phyloP scores from a whole-genome alignment of 108 stramenopile genomes.

The Chaetoceros tenuissimus region DNA sequence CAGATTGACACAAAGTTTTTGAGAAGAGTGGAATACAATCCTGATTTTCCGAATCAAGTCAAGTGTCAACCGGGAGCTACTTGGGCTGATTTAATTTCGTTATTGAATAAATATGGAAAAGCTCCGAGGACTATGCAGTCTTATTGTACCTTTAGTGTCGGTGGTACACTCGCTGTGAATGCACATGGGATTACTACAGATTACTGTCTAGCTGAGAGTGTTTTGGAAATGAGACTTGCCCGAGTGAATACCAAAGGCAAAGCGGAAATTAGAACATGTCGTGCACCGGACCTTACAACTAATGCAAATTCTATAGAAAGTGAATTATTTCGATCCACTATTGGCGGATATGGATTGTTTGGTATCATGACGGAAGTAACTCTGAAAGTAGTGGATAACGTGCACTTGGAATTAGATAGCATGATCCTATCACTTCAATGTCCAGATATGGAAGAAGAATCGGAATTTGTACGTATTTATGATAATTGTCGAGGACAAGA shows the following conservation, averaged over 20 bases:
- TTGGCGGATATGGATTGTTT: not conserved
- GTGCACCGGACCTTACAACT: not conserved
- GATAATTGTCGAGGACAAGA: conserved; percentile 1
- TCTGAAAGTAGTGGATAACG: not conserved
- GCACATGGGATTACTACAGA: conserved; percentile 4
- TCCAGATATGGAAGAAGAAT: not conserved
- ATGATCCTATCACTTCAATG: not conserved
- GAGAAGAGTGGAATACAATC: too few relatives aligned
- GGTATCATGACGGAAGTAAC: not conserved
- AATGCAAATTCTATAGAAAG: too few relatives aligned
- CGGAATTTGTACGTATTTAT: conserved; percentile 1
- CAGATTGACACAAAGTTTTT: too few relatives aligned
- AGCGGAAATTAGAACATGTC: not conserved
- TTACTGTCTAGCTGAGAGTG: not conserved
- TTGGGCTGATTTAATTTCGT: not conserved
- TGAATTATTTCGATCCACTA: too few relatives aligned
- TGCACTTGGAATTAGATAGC: not conserved
- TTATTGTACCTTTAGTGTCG: conserved; percentile 4
- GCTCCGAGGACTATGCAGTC: not conserved
- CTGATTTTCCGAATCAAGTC: too few relatives aligned
- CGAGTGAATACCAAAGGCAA: not conserved
- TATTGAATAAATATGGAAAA: conserved; percentile 1
- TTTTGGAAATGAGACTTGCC: not conserved
- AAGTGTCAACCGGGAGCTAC: too few relatives aligned
- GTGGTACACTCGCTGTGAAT: conserved; percentile 3